Conservation (phyloP, 2,329 filamentous ascomycete genomes). For the Nothophoma quercina region DNA sequence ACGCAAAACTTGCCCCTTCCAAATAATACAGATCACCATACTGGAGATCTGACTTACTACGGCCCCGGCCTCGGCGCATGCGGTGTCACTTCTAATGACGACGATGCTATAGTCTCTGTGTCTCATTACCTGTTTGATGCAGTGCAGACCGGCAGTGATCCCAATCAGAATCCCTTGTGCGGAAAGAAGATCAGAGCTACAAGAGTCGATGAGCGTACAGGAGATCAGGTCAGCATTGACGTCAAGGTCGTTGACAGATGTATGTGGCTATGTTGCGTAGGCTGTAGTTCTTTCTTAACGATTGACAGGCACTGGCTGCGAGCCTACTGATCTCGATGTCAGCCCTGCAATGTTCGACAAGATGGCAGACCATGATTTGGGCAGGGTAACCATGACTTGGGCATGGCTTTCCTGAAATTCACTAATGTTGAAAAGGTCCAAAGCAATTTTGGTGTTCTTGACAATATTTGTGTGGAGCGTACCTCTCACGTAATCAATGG, state of each 20-base stretch:
- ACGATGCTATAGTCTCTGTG: conserved; percentile 71
- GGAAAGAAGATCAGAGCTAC: conserved; percentile 70
- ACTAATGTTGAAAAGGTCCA: too few relatives aligned
- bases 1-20: conserved; percentile 60
- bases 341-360: conserved; percentile 57
- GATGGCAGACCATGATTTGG: conserved; percentile 55
- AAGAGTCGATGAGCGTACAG: conserved; percentile 55
- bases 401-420: conserved; percentile 55
- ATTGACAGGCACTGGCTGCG: conserved; percentile 55
- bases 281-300: conserved; percentile 23
- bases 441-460: too few relatives aligned
- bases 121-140: conserved; percentile 73
- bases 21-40: conserved; percentile 60
- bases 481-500: too few relatives aligned
- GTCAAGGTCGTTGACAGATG: conserved; percentile 75
- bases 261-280: conserved; percentile 25
- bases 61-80: conserved; percentile 72
- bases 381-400: conserved; percentile 60
- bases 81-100: conserved; percentile 62
- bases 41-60: conserved; percentile 75
- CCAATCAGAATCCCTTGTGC: conserved; percentile 73
- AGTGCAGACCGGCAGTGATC: conserved; percentile 56
- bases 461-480: too few relatives aligned
- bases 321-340: conserved; percentile 59
- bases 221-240: conserved; percentile 60